phyloP scores from a whole-genome alignment of 306 rosid genomes.

The Quercus bicolor region DNA sequence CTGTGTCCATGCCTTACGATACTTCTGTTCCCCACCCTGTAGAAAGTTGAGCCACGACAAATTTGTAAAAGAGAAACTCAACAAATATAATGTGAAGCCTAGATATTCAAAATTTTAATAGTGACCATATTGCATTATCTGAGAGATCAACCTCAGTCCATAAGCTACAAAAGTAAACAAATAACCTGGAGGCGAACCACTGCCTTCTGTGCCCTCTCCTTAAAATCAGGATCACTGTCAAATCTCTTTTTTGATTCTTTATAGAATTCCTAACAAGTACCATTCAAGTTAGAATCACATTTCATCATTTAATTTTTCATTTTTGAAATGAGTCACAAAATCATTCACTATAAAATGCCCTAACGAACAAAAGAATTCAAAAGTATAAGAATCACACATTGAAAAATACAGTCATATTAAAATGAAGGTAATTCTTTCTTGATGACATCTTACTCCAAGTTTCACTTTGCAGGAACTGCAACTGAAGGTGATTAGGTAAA shows the following conservation, averaged over 20 bases:
- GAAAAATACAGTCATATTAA: slow-evolving; percentile 4
- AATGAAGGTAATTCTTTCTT: not conserved
- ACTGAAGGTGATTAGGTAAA: not conserved
- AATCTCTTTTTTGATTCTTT: slow-evolving; percentile 85
- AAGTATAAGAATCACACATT: slow-evolving; percentile 1
- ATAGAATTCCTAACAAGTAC: slow-evolving; percentile 58
- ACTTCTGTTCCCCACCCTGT: slow-evolving; percentile 73
- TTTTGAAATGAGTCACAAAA: not conserved
- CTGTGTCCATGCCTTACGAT: slow-evolving; percentile 73
- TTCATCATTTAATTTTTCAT: slow-evolving; percentile 3
- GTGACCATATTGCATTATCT: not conserved
- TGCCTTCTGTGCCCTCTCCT: slow-evolving; percentile 83
- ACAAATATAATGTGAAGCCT: not conserved
- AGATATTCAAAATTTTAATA: not conserved
- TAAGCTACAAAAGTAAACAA: not conserved
- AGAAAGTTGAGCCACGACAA: slow-evolving; percentile 5
- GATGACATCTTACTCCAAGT: slow-evolving; percentile 8
- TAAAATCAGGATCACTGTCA: slow-evolving; percentile 76
- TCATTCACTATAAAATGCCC: not conserved
- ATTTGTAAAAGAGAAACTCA: not conserved
- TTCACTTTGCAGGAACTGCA: slow-evolving; percentile 4
- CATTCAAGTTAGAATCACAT: slow-evolving; percentile 14
- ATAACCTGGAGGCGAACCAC: slow-evolving; percentile 88
- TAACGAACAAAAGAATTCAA: too few relatives aligned
- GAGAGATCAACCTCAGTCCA: not conserved